Evolutionary conservation across 1,284 basidiomycete species (phyloP).

Genomic region (Leccinum insolens): DNA sequence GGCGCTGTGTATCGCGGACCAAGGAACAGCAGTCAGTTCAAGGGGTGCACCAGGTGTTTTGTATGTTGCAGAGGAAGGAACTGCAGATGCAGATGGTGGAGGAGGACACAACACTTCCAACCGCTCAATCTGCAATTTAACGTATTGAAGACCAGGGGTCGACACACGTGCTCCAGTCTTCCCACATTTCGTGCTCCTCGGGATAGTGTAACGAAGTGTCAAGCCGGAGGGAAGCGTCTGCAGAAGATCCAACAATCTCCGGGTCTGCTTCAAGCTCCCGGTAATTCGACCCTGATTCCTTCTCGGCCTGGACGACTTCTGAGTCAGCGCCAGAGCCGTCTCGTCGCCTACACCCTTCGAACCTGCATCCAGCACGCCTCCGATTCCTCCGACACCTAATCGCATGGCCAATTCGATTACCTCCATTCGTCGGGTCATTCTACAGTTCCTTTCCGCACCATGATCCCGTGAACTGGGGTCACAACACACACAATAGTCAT

Average conservation of each 20-base stretch:
- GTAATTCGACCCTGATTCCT: conserved; percentile 6
- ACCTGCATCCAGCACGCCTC: conserved; percentile 59
- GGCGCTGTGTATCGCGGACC: conserved; percentile 62
- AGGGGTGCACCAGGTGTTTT: conserved; percentile 41
- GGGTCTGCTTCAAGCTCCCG: conserved; percentile 22
- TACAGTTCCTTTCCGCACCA: conserved; percentile 55
- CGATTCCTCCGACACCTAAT: conserved; percentile 76
- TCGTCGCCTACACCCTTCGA: conserved; percentile 8
- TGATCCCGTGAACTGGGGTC: conserved; percentile 67
- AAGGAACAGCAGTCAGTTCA: conserved; percentile 61
- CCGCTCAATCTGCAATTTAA: conserved; percentile 71
- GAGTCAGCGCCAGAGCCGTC: conserved; percentile 10
- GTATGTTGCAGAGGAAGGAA: conserved; percentile 10
- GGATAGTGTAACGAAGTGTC: conserved; percentile 9
- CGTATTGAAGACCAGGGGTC: conserved; percentile 70
- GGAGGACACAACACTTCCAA: conserved; percentile 63
- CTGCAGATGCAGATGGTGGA: conserved; percentile 23
- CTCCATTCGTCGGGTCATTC: conserved; percentile 66
- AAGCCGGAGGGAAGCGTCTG: conserved; percentile 11
- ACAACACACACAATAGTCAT: conserved; percentile 84
- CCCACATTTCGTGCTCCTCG: conserved; percentile 58
- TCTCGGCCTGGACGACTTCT: conserved; percentile 7
- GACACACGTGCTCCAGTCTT: conserved; percentile 70
- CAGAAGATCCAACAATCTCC: conserved; percentile 21
- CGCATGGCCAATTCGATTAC: conserved; percentile 80